These are phyloP conservation scores for Bacidia rubella DNA, from an alignment of 495 filamentous ascomycete species.

Conservation along the genomic window DNA sequence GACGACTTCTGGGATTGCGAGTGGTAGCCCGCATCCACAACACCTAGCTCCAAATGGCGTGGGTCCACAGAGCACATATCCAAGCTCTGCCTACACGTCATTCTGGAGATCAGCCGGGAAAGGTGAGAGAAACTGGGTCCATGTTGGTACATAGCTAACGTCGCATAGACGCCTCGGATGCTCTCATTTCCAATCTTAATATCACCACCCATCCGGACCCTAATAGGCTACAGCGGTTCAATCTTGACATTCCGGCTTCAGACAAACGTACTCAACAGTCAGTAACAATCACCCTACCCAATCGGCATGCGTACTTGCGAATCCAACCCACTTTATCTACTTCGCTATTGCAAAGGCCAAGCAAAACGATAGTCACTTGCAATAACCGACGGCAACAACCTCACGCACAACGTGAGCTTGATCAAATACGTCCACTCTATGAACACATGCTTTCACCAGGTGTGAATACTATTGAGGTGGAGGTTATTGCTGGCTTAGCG, in stretches of 20 bases:
- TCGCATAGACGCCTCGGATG: constrained; percentile 33
- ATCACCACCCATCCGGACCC: constrained; percentile 54
- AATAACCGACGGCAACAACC: constrained; percentile 31
- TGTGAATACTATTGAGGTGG: constrained; percentile 51
- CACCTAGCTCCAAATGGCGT: constrained; percentile 14
- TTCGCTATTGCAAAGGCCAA: constrained; percentile 42
- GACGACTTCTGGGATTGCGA: constrained; percentile 22
- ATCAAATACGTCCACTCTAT: constrained; percentile 38
- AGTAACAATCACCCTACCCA: constrained; percentile 49
- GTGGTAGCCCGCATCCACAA: constrained; percentile 24
- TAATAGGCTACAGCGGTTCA: constrained; percentile 37
- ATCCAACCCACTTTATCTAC: constrained; percentile 46
- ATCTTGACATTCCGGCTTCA: constrained; percentile 46
- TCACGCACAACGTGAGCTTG: constrained; percentile 31
- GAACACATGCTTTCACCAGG: constrained; percentile 48
- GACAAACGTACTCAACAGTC: constrained; percentile 50
- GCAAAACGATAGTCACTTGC: constrained; percentile 49
- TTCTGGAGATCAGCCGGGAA: constrained; percentile 36
- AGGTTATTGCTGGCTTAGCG: constrained; percentile 48
- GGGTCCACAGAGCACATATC: constrained; percentile 11
- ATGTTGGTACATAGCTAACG: constrained; percentile 9
- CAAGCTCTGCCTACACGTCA: constrained; percentile 23
- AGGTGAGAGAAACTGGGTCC: constrained; percentile 27
- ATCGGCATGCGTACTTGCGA: constrained; percentile 49
- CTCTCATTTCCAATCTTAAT: constrained; percentile 51